Evolutionary conservation across 2,329 filamentous ascomycete species (phyloP).

Genomic region (Aspergillus arachidicola): DNA sequence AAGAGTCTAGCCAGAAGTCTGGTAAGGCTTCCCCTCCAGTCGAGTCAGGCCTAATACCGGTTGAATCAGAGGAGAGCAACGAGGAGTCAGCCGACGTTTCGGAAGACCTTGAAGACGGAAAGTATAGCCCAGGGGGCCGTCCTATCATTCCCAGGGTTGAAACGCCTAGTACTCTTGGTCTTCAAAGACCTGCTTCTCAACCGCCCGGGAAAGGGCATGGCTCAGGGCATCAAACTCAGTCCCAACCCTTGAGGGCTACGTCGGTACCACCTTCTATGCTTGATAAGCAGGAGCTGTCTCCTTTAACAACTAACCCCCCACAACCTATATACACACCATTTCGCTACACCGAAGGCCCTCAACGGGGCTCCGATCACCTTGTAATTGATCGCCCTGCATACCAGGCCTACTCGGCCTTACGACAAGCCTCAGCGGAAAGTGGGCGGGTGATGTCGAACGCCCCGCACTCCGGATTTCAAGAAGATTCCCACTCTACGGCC

Average conservation of each 20-base stretch:
- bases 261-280: constrained; percentile 30
- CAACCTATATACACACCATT: constrained; percentile 49
- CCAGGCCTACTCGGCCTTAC: constrained; percentile 51
- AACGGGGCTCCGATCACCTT: constrained; percentile 44
- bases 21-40: constrained; percentile 17
- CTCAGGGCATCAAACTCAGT: constrained; percentile 2
- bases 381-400: constrained; percentile 45
- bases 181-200: constrained; percentile 33
- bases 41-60: constrained; percentile 39
- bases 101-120: constrained; percentile 32
- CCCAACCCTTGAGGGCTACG: constrained; percentile 22
- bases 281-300: constrained; percentile 27
- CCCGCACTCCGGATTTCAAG: constrained; percentile 20
- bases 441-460: constrained; percentile 46
- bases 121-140: constrained; percentile 58
- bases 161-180: constrained; percentile 19
- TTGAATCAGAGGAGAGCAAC: constrained; percentile 29
- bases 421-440: constrained; percentile 48
- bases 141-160: constrained; percentile 44
- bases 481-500: constrained; percentile 20
- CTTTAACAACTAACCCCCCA: constrained; percentile 41
- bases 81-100: constrained; percentile 7
- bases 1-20: constrained; percentile 10
- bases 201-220: constrained; percentile 16
- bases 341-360: constrained; percentile 46